Evolutionary conservation across 768 basidiomycete genomes (phyloP).

Genomic region (Auriscalpium microsporum): DNA sequence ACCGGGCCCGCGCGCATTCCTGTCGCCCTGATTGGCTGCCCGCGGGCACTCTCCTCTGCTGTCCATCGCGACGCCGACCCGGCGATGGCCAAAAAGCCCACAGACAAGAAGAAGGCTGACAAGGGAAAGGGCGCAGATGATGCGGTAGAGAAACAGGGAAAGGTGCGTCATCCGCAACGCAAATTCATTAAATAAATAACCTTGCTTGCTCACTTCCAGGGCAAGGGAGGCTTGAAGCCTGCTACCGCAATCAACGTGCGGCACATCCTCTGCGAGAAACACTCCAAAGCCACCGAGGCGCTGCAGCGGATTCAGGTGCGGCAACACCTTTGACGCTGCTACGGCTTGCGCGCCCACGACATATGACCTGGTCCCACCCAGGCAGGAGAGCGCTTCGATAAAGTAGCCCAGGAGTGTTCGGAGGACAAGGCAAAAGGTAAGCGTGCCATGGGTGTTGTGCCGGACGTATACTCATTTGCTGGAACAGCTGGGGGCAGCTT

Average conservation of each 20-base stretch:
- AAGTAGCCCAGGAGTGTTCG: constrained; percentile 84
- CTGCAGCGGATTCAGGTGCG: constrained; percentile 69
- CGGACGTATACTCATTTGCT: background rate
- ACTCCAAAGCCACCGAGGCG: constrained; percentile 71
- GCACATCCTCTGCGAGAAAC: constrained; percentile 85
- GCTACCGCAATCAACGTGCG: constrained; percentile 81
- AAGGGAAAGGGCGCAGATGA: constrained; percentile 11
- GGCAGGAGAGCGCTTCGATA: constrained; percentile 79
- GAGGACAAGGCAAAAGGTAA: constrained; percentile 86
- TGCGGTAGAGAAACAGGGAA: constrained; percentile 31
- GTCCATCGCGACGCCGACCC: constrained; percentile 4
- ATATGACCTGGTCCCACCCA: constrained; percentile 13
- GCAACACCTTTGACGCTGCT: background rate
- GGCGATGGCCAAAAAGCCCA: constrained; percentile 33
- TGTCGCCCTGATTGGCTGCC: constrained; percentile 5
- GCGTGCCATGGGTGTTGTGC: background rate
- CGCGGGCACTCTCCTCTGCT: background rate
- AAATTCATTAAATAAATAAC: too few species aligned
- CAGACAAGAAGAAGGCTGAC: constrained; percentile 28
- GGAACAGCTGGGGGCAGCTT: constrained; percentile 71
- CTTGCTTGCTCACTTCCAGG: constrained; percentile 22
- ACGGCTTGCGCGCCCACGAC: background rate
- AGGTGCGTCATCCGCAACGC: constrained; percentile 22
- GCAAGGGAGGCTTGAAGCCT: constrained; percentile 58
- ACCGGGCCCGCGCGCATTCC: constrained; percentile 2